Evolutionary conservation across 2,329 filamentous ascomycete genomes (phyloP).

Genomic region (Rhynchosporium agropyri): DNA sequence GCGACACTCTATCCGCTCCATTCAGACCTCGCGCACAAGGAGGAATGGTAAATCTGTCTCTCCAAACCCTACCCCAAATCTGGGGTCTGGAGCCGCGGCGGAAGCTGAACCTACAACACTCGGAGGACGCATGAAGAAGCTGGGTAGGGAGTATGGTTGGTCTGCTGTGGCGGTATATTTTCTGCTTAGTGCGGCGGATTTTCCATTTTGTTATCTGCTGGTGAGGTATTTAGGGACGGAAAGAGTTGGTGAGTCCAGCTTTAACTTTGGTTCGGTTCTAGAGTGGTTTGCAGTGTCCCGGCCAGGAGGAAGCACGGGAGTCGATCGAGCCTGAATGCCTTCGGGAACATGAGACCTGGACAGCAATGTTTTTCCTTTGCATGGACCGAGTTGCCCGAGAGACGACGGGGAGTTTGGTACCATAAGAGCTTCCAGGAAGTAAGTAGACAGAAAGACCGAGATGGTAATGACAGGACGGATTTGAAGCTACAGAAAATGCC

Average conservation of each 20-base stretch:
- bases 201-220: conserved; percentile 91
- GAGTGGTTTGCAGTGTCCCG: neutral
- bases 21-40: conserved; percentile 32
- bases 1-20: conserved; percentile 32
- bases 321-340: neutral
- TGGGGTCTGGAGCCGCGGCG: conserved; percentile 15
- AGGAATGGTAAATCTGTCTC: conserved; percentile 24
- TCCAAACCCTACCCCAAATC: conserved; percentile 25
- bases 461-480: too few species aligned
- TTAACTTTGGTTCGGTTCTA: conserved; percentile 18
- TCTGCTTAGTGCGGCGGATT: conserved; percentile 79
- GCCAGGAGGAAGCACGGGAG: neutral
- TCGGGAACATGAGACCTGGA: neutral
- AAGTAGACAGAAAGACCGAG: neutral
- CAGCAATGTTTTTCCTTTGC: too few species aligned
- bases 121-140: conserved; percentile 63
- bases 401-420: neutral
- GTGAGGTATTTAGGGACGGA: conserved; percentile 84
- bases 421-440: neutral
- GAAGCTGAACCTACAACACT: conserved; percentile 34
- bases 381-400: neutral
- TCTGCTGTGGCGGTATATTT: conserved; percentile 90
- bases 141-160: conserved; percentile 94
- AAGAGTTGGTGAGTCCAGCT: conserved; percentile 66
- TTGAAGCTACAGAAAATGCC: neutral